Evolutionary conservation across 345 rosid genomes (phyloP), one percentile per base, ranked within the genome.

Genomic region (Linum trigynum): DNA sequence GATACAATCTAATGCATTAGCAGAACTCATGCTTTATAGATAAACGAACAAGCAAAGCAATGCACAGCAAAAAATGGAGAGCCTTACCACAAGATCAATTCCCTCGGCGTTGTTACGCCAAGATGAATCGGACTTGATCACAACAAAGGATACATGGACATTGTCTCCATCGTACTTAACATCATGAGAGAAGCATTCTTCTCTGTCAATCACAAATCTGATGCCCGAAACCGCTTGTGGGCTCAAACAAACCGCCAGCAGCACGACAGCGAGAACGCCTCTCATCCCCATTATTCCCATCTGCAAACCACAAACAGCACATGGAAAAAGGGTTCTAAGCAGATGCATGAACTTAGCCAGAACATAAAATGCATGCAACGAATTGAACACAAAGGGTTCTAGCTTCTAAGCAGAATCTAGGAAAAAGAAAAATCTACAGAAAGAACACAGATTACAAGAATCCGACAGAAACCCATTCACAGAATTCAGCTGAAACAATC

Each of bases 151-250:
- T 39, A 61, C 77, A 65, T 84, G 92, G 68, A 84, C 78, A 0
- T 80, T 78, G 55, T 84, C 92, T 23, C 89, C 87, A 53, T 79
- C 85, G 56, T 82, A 84, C 61, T 86, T 71, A 66, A 84, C 87
- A 72, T 86, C 74, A 68, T 82, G 79, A 45, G 89, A 79, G 76
- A 84, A 76, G 64, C 92, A 86, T 64, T 86, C 92, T 71, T 86
- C 92, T 65, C 83, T 76, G 17, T 86, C 85, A 9, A 86, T 79
- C 63, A 81, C 83, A 5, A 84, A 82, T 76, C 92, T 78, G 65
- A 84, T 80, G 40, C 83, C 92, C 4, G 57, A 70, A 57, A 68
- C 87, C 0, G 71, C 65, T 61, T 71, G 68, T 1, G 71, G 75
- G 59, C 60, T 67, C 14, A 38, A 75, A 12, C 77, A 11, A 14